phyloP scores from a whole-genome alignment of 306 rosid genomes.

The Oxytropis ochrocephala region DNA sequence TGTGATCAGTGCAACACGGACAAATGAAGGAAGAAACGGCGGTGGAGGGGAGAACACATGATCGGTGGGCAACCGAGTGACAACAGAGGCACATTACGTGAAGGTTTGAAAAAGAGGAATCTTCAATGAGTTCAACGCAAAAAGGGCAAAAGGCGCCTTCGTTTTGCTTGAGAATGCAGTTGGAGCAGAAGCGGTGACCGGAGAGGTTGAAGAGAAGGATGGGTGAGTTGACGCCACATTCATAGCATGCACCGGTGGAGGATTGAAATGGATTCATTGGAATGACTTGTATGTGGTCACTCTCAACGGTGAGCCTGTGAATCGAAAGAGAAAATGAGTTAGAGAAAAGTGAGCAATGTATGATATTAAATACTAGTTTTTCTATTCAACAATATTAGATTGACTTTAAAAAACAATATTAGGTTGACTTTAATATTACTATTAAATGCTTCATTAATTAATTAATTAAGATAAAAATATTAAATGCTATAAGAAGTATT shows the following conservation, averaged over 20 bases:
- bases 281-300: too few species aligned
- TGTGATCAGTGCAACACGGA: slow-evolving; percentile 42
- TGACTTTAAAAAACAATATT: too few species aligned
- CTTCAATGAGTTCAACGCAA: slow-evolving; percentile 48
- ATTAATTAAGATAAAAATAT: too few species aligned
- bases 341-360: too few species aligned
- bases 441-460: too few species aligned
- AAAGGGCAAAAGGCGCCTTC: slow-evolving; percentile 61
- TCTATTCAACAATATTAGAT: too few species aligned
- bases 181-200: slow-evolving; percentile 49
- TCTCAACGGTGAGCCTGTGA: too few species aligned
- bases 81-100: slow-evolving; percentile 64
- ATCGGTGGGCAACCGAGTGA: slow-evolving; percentile 56
- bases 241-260: slow-evolving; percentile 18
- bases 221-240: slow-evolving; percentile 32
- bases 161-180: slow-evolving; percentile 60
- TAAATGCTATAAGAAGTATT: too few species aligned
- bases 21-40: slow-evolving; percentile 35
- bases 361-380: too few species aligned
- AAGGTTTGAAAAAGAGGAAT: slow-evolving; percentile 23
- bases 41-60: slow-evolving; percentile 32
- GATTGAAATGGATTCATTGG: not conserved
- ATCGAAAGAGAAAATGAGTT: too few species aligned
- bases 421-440: too few species aligned
- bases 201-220: slow-evolving; percentile 36